Base-by-base conservation (phyloP, 2,329 filamentous ascomycete species). In the Ophiocordyceps camponoti-floridani region DNA sequence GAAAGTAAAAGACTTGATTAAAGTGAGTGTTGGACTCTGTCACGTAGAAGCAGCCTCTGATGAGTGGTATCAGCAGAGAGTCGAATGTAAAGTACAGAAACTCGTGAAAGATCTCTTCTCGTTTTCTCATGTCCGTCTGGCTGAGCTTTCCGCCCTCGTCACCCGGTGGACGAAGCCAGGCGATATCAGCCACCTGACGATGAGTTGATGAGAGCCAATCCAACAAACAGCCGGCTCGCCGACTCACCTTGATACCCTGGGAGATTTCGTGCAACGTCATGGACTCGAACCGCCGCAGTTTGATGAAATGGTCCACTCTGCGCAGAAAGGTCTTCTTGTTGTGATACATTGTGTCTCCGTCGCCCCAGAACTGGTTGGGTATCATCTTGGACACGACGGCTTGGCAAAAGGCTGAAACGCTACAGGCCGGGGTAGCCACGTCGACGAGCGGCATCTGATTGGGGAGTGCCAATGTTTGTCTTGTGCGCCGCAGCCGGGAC, bases 1-100 rank as follows among this genome's bases (percentile, higher is more conserved):
- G 82, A 57, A 95, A 96, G 62, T 86, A 98, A 60, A 94, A 94
- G 1, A 96, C 64, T 27, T 78, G 77, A 53, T 91, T 86, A 14
- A 82, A 79, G 56, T 94, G 77, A 1, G 70, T 68, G 49, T 77
- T 87, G 0, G 87, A 91, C 59, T 98, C 91, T 0, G 91, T 98
- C 35, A 95, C 84, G 56, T 96, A 89, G 55, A 98, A 98, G 54
- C 91, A 88, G 49, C 76, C 79, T 31, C 84, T 77, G 42, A 96
- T 73, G 8, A 98, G 69, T 10, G 91, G 89, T 53, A 96, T 83
- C 46, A 98, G 57, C 19, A 95, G 69, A 0, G 88, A 95, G 60
- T 98, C 91, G 54, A 98, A 91, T 4, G 94, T 51, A 58, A 88
- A 98, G 63, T 95, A 96, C 7, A 96, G 54, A 47, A 96, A 79